Evolutionary conservation across 129 eudicot species (phyloP), one percentile per base, ranked within the genome.

Genomic region (Helianthus tuberosus): DNA sequence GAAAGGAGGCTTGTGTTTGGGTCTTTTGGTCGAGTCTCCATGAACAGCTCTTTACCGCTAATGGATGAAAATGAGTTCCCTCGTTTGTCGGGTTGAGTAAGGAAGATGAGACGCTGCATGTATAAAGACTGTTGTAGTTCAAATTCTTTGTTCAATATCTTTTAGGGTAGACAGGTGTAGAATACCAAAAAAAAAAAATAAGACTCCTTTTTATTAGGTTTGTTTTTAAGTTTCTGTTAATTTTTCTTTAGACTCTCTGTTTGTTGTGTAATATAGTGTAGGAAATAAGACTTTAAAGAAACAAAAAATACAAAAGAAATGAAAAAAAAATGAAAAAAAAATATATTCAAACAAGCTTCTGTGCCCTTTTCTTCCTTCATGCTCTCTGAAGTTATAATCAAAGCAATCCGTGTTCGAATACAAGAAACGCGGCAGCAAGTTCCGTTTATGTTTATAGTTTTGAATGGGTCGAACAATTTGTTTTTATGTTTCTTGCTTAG

Each of bases 51-150:
- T 3, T 23, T 82, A 47, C 82, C 61, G 75, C 87, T 91, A 6
- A 70, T 74, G 87, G 83, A 80, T 47, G 91, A 91, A 64, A 89
- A 75, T 4, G 96, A 91, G 58, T 91, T 91, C 59, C 97, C 97
- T 48, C 89, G 96, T 66, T 71, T 91, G 48, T 71, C 85, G 11
- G 44, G 52, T 15, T 84, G 83, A 82, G 48, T 32, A 50, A 20
- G 53, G 51, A 49, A 50, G 38, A 27, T 3, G 75, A 52, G 65
- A 17, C 12, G 32, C 15, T 20, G 43, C 23, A 16, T 74, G 64
- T 75, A 23, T 75, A 25, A 38, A 64, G 65, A 64, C 39, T 20
- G 32, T 12, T 51, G 27, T 17, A 49, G 71, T 63, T 71, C 17
- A 9, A 10, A 50, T 23, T n/a, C 58, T 62, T 44, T 51, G 43